Evolutionary conservation across 306 rosid species (phyloP).

Genomic region (Bauhinia variegata): DNA sequence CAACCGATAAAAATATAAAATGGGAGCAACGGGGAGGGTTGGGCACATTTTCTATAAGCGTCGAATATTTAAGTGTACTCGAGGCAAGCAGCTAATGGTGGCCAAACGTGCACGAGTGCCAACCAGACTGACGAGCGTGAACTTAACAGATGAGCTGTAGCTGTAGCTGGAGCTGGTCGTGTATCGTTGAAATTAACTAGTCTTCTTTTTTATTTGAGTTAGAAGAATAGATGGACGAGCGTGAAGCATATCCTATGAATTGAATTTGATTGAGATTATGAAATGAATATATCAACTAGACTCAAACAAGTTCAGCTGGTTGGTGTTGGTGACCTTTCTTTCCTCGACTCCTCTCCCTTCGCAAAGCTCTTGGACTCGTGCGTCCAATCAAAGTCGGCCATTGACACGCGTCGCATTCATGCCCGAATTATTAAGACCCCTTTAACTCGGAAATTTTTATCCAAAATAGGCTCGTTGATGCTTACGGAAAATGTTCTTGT

Average conservation of each 20-base stretch:
- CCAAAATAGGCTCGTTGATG: constrained; percentile 54
- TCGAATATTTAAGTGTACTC: constrained; percentile 55
- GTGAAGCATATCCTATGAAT: background rate
- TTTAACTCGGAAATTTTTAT: constrained; percentile 49
- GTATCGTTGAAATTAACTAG: no score
- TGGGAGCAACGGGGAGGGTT: constrained; percentile 41
- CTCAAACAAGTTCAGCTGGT: constrained; percentile 19
- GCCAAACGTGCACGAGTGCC: constrained; percentile 54
- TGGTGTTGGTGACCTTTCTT: constrained; percentile 47
- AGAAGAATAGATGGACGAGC: background rate
- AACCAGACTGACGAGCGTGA: constrained; percentile 58
- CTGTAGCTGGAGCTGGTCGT: no score
- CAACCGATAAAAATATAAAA: constrained; percentile 48
- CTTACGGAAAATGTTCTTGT: constrained; percentile 46
- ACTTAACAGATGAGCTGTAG: no score
- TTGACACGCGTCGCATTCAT: constrained; percentile 41
- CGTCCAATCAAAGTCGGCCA: constrained; percentile 36
- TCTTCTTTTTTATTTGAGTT: no score
- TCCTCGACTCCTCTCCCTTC: constrained; percentile 44
- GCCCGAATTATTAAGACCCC: constrained; percentile 51
- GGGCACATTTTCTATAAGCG: constrained; percentile 68
- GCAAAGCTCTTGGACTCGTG: constrained; percentile 56
- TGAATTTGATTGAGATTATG: constrained; percentile 24
- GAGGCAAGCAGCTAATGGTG: constrained; percentile 48
- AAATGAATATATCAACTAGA: constrained; percentile 37